phyloP scores from a whole-genome alignment of 2,329 filamentous ascomycete species.

The Colletotrichum eremochloae region DNA sequence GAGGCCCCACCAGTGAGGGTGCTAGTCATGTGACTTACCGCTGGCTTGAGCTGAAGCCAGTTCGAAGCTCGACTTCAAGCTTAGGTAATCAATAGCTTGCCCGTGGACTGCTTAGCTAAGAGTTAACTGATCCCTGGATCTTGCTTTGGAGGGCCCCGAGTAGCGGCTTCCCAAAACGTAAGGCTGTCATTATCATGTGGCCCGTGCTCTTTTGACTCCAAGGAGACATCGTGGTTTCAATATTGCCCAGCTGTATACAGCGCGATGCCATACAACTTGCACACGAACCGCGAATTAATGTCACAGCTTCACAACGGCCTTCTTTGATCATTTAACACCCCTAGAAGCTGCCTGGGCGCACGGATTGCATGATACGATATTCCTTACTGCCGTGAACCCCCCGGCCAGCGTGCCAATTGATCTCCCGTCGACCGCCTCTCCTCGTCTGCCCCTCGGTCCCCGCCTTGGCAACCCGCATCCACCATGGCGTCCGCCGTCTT shows the following conservation, averaged over 20 bases:
- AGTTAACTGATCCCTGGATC: too few relatives aligned
- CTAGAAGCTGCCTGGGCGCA: slow-evolving; percentile 15
- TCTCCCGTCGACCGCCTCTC: slow-evolving; percentile 41
- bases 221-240: slow-evolving; percentile 43
- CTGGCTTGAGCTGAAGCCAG: not conserved
- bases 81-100: not conserved
- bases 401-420: slow-evolving; percentile 49
- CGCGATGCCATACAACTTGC: slow-evolving; percentile 18
- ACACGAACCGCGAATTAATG: slow-evolving; percentile 30
- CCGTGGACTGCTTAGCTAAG: not conserved
- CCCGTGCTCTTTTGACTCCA: slow-evolving; percentile 34
- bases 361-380: slow-evolving; percentile 29
- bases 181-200: slow-evolving; percentile 32
- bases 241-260: slow-evolving; percentile 30
- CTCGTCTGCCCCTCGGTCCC: slow-evolving; percentile 46
- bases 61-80: too few relatives aligned
- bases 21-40: slow-evolving; percentile 36
- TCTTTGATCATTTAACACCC: slow-evolving; percentile 14
- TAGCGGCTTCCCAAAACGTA: slow-evolving; percentile 15
- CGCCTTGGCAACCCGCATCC: slow-evolving; percentile 46
- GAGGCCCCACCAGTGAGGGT: slow-evolving; percentile 7
- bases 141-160: too few relatives aligned
- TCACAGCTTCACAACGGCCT: slow-evolving; percentile 6
- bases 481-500: slow-evolving; percentile 97
- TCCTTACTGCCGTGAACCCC: slow-evolving; percentile 38